These are phyloP conservation scores for Dictyostelium brefeldianum DNA, from an alignment of 78 protist genomes.

Conservation along the genomic window DNA sequence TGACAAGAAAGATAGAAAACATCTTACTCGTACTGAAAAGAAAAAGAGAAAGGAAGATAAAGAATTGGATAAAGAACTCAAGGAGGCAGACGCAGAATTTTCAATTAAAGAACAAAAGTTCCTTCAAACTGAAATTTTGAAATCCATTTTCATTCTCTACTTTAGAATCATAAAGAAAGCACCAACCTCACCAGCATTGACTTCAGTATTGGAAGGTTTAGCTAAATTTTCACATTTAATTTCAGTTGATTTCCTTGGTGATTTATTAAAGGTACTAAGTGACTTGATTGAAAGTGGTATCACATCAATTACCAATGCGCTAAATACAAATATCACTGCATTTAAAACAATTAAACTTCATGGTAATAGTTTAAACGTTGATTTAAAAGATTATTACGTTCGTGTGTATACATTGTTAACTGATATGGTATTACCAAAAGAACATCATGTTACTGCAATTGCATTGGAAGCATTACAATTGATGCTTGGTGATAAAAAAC, in stretches of 20 bases:
- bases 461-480: conserved; percentile 24
- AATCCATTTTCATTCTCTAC: conserved; percentile 69
- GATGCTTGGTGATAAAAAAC: conserved; percentile 60
- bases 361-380: conserved; percentile 59
- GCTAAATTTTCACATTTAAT: conserved; percentile 74
- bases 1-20: conserved; percentile 10
- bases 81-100: conserved; percentile 54
- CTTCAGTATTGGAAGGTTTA: conserved; percentile 67
- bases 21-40: conserved; percentile 18
- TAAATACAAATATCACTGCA: conserved; percentile 54
- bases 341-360: conserved; percentile 59
- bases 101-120: conserved; percentile 36
- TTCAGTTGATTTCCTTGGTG: conserved; percentile 61
- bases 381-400: conserved; percentile 56
- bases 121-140: conserved; percentile 80
- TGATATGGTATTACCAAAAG: conserved; percentile 29
- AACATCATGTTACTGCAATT: neutral
- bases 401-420: conserved; percentile 14
- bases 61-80: conserved; percentile 41
- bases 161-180: conserved; percentile 74
- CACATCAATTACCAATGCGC: conserved; percentile 31
- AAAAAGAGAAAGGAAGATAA: conserved; percentile 33
- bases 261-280: conserved; percentile 46
- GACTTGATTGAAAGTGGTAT: conserved; percentile 41
- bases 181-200: conserved; percentile 61